Percentiles rank a stretch among this genome's conserved stretches.
These are phyloP conservation scores for Ophiorrhiza pumila DNA, from an alignment of 257 asterid genomes.

Conservation along the genomic window DNA sequence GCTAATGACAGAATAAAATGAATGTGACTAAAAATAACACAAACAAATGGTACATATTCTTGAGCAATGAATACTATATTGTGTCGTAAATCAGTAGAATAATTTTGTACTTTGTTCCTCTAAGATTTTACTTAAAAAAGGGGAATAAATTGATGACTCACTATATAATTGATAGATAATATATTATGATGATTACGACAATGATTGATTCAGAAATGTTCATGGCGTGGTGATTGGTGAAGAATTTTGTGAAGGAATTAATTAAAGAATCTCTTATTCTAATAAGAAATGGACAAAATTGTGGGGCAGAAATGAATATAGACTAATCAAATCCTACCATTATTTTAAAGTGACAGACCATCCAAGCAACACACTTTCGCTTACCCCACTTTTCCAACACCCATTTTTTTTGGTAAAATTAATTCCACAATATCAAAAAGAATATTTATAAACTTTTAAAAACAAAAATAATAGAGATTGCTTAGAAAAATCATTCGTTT, in stretches of 20 bases:
- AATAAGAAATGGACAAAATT: conserved; percentile 12
- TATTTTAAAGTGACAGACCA: conserved; percentile 15
- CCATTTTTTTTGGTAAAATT: too few relatives aligned
- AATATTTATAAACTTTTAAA: neutral
- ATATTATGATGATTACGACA: conserved; percentile 1
- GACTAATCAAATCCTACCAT: conserved; percentile 10
- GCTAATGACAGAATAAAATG: too few relatives aligned
- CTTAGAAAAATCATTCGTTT: too few relatives aligned
- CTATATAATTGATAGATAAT: neutral
- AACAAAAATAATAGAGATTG: too few relatives aligned
- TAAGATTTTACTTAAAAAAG: too few relatives aligned
- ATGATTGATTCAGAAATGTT: conserved; percentile 12
- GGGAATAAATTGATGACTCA: neutral
- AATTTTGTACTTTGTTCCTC: too few relatives aligned
- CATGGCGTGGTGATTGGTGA: neutral
- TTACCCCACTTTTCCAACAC: conserved; percentile 1
- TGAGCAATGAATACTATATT: too few relatives aligned
- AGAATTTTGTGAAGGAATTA: neutral
- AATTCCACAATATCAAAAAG: neutral
- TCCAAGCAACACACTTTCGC: conserved; percentile 11
- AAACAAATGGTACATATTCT: too few relatives aligned
- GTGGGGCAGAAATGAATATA: conserved; percentile 16
- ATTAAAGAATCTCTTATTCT: neutral
- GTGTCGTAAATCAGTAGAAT: too few relatives aligned
- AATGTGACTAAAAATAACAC: too few relatives aligned